Evolutionary conservation across 2,329 filamentous ascomycete genomes (phyloP).

Genomic region (Tolypocladium nubicola): DNA sequence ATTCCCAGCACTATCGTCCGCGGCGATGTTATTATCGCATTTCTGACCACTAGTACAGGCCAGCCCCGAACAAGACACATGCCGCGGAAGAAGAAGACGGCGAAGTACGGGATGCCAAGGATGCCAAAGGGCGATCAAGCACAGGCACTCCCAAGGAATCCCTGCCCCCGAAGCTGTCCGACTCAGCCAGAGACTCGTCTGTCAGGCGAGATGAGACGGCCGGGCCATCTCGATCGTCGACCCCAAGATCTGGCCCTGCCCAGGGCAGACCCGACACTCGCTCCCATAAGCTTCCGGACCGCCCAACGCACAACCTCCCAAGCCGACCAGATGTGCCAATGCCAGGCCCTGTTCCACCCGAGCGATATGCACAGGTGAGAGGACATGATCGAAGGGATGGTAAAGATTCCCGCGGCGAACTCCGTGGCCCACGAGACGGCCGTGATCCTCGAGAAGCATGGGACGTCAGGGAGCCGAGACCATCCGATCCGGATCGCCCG

Average conservation of each 20-base stretch:
- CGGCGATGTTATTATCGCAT: not conserved
- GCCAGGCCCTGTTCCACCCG: slow-evolving; percentile 34
- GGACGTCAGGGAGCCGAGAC: slow-evolving; percentile 27
- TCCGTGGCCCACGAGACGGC: slow-evolving; percentile 16
- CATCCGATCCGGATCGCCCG: slow-evolving; percentile 28
- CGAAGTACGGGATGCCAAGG: slow-evolving; percentile 54
- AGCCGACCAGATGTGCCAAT: slow-evolving; percentile 49
- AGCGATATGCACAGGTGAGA: slow-evolving; percentile 32
- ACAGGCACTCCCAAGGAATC: slow-evolving; percentile 17
- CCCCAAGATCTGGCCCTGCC: slow-evolving; percentile 14
- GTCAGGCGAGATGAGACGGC: slow-evolving; percentile 13
- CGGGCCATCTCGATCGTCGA: slow-evolving; percentile 14
- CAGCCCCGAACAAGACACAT: slow-evolving; percentile 6
- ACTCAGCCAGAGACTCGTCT: slow-evolving; percentile 12
- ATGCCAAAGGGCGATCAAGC: slow-evolving; percentile 5
- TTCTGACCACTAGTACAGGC: slow-evolving; percentile 9
- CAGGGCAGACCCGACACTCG: slow-evolving; percentile 16
- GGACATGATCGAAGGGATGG: slow-evolving; percentile 27
- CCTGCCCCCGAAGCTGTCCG: slow-evolving; percentile 20
- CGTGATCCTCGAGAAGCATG: slow-evolving; percentile 19
- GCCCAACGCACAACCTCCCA: slow-evolving; percentile 33
- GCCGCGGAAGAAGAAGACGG: slow-evolving; percentile 56
- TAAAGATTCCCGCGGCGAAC: slow-evolving; percentile 18
- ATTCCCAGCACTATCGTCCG: slow-evolving; percentile 2
- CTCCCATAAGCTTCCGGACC: slow-evolving; percentile 25